Conservation (phyloP, 2,329 filamentous ascomycete species). For the Amauroascus niger region DNA sequence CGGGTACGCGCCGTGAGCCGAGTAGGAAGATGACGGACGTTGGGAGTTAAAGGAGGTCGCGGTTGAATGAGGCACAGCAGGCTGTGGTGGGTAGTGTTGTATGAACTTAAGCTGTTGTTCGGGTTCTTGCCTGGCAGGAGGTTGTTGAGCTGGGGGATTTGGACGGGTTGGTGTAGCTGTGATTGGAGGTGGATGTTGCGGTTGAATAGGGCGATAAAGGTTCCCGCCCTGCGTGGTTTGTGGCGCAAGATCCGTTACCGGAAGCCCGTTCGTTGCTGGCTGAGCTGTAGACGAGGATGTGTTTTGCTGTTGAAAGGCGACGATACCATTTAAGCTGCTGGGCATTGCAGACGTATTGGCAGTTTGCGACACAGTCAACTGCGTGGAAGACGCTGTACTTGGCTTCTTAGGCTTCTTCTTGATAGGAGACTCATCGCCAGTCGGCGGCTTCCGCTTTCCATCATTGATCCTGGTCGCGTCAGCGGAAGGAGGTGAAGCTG, state of each 20-base stretch:
- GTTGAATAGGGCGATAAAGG: neutral
- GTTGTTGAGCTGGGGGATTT: neutral
- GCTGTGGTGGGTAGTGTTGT: constrained; percentile 13
- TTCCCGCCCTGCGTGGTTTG: constrained; percentile 2
- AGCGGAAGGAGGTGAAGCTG: constrained; percentile 35
- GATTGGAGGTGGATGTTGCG: neutral
- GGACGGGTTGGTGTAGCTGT: neutral
- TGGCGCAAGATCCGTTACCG: neutral
- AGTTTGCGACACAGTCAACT: neutral
- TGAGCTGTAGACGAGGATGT: neutral
- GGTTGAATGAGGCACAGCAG: neutral
- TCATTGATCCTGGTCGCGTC: neutral
- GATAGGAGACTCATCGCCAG: constrained; percentile 21
- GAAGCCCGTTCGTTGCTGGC: neutral
- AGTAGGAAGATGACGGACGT: constrained; percentile 37
- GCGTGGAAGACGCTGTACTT: constrained; percentile 2
- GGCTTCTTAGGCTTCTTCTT: constrained; percentile 21
- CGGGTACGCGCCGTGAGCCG: constrained; percentile 25
- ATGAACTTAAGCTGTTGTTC: constrained; percentile 10
- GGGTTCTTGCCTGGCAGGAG: neutral
- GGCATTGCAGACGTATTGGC: neutral
- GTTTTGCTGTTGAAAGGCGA: neutral
- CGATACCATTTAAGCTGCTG: constrained; percentile 3
- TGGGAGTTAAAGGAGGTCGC: constrained; percentile 23
- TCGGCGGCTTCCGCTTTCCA: constrained; percentile 14